Evolutionary conservation across 129 eudicot genomes (phyloP), one percentile per base, ranked within the genome.

Genomic region (Pseudognaphalium luteoalbum): DNA sequence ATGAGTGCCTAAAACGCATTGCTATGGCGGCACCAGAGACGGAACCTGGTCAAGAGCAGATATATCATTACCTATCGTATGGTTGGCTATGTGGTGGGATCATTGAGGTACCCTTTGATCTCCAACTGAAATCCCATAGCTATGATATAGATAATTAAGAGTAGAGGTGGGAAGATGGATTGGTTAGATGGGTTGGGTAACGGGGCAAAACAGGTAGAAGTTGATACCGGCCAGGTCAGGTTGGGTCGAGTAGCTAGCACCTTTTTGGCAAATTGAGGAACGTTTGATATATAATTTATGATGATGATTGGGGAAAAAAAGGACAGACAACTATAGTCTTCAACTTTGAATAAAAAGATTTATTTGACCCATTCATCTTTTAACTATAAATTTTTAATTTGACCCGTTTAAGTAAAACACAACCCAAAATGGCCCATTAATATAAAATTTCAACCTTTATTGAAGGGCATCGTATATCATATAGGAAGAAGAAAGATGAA

Each of bases 51-150:
- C 80, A 76, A 30, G 50, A 90, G 78, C 98, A 86, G 83, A 73
- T 81, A 65, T 93, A 93, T 84, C 98, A 93, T 82, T 90, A 90
- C 74, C 77, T 93, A 60, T 93, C 98, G 22, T 93, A 71, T 71
- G 98, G 98, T 70, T 93, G 96, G 96, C 80, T 93, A 28, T 90
- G 96, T 83, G 96, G 96, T 47, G 98, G 98, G 66, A 86, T 93
- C 79, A 85, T 93, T 68, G 96, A 93, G 98, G 98, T 92, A 75
- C 59, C 47, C 56, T 8, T 58, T 68, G 60, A 71, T 10, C 22
- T 22, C 47, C 35, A 66, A n/a, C 54, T 35, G 37, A 66, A 35
- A 66, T 34, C 47, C 30, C 51, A 15, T 30, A 35, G n/a, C 39
- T 66, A 34, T 3, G 12, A 66, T 35, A 37, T 35, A 34, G 14